Evolutionary conservation across 192 early-diverging fungal genomes (phyloP), one percentile per base, ranked within the genome.

Genomic region (Coemansia sp.): DNA sequence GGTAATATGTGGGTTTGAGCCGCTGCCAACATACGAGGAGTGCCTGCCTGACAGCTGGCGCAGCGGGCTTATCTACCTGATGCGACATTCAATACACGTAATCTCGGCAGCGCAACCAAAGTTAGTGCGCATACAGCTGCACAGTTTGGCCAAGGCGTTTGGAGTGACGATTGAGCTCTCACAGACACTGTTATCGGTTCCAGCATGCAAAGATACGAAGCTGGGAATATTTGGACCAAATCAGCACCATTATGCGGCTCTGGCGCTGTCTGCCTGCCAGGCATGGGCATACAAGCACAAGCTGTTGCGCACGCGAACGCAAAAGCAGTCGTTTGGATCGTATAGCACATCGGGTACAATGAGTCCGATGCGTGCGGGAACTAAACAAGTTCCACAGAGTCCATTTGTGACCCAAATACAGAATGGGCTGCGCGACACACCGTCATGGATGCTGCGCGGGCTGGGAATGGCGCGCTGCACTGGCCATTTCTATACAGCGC

Each of bases 371-470:
- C 69, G 75, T 14, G 27, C 63, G 11, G 41, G 58, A 32, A 15
- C 64, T 3, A 70, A 65, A 17, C 58, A 60, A 17, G 53, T 29
- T n/a, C 65, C 75, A 10, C 56, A 45, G 2, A 77, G 66, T 22
- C 65, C 75, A 9, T 57, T 62, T 22, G 62, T 65, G 22, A 56
- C 25, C 25, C 62, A 66, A 19, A 50, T 57, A 9, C 74, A 70
- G 62, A 25, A 19, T 7, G 29, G 43, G 49, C 35, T 68, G 35
- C 67, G 68, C 24, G 58, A 70, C 29, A 64, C 68, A 10, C 65
- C 76, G 19, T 58, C 59, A 48, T 79, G 76, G 76, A 74, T 79
- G 76, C 25, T 67, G n/a, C 76, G 68, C 15, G 76, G 76, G 8
- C 62, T 79, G 65, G 2, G 57, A 23, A 47, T 23, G 10, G 76